Evolutionary conservation across 2,329 filamentous ascomycete genomes (phyloP).

Genomic region (Cylindrodendrum hubeiense): DNA sequence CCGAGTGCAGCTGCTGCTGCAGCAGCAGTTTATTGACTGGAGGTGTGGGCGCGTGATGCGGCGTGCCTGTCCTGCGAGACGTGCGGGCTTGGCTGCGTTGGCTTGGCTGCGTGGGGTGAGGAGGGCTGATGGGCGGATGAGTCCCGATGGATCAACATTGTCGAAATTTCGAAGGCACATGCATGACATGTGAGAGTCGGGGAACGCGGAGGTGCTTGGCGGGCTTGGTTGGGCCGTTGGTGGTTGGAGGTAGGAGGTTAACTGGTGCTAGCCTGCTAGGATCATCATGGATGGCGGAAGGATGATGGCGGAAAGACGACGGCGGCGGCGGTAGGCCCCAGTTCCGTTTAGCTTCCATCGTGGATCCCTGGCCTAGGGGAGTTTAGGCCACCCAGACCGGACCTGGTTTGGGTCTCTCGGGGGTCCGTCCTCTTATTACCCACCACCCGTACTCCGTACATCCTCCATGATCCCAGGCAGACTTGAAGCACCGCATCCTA

Average conservation of each 20-base stretch:
- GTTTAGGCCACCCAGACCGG: background rate
- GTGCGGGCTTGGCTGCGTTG: background rate
- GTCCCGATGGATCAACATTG: background rate
- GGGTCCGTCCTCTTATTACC: background rate
- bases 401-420: background rate
- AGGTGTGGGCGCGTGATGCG: constrained; percentile 1
- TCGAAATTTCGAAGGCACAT: constrained; percentile 2
- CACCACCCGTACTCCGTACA: background rate
- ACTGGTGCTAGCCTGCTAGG: background rate
- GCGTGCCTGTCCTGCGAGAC: constrained; percentile 3
- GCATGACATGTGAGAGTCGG: constrained; percentile 4
- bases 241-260: background rate
- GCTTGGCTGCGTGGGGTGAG: background rate
- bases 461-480: background rate
- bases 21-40: background rate
- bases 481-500: background rate
- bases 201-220: background rate
- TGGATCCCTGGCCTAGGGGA: constrained; percentile 7
- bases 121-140: background rate
- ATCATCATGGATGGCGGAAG: background rate
- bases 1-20: background rate
- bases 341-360: constrained; percentile 33
- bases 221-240: background rate
- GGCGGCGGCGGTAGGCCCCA: constrained; percentile 35
- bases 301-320: constrained; percentile 17